Evolutionary conservation across 768 basidiomycete genomes (phyloP), one percentile per base, ranked within the genome.

Genomic region (Nidula microcarpa): DNA sequence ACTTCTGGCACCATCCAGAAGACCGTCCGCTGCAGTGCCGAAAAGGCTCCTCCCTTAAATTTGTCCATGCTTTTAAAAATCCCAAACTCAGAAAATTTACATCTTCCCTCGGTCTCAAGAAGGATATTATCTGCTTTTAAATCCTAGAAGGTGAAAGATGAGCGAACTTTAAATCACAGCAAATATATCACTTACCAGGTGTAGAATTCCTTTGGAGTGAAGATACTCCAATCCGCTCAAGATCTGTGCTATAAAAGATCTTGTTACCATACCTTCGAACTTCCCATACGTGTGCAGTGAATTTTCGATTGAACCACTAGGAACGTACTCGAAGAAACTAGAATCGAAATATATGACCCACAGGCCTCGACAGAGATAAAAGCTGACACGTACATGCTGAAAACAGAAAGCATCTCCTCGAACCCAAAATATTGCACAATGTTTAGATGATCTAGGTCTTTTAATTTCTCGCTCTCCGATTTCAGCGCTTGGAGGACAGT

Each of bases 1-100:
- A 97, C 92, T 73, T 94, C 95, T 0, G 95, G 95, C 8, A 95
- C 95, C 96, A 98, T 98, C 96, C 97, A 99, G 68, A 97, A 98
- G 35, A 98, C 90, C 16, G 95, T 95, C 23, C 97, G 97, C 67
- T 94, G 91, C 93, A 99, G 94, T 17, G 91, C 90, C 1, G 94
- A 96, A 57, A 83, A 86, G 48, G 89, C 89, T n/a, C 83, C 89
- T 61, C 23, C 23, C 82, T 82, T 85, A 49, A 89, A 81, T 55
- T 97, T 93, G 56, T 90, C 93, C 56, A 86, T 94, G 55, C 91
- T 82, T 71, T 98, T 98, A n/a, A 94, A 96, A 53, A 98, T 98
- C 41, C 97, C 97, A 64, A 98, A 98, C 70, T 98, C 95, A 2
- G 94, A 95, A 49, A 99, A 98, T 72, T 98, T 98, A 79, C 95